phyloP scores from a whole-genome alignment of 306 rosid genomes.

The Macrotyloma uniflorum region DNA sequence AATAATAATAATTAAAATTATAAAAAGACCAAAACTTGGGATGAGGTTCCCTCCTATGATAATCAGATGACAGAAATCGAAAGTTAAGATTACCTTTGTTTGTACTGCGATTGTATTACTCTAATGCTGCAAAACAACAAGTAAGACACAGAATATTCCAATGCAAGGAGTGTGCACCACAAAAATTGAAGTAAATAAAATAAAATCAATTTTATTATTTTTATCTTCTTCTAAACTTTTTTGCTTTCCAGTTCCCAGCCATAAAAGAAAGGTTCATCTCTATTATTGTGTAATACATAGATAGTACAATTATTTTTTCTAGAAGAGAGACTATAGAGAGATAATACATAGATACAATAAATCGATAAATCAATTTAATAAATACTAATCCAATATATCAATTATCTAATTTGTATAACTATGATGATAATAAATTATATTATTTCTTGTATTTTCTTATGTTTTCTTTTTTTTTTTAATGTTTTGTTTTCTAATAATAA shows the following conservation, averaged over 20 bases:
- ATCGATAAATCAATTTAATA: too few relatives aligned
- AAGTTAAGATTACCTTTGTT: constrained; percentile 17
- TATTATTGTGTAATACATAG: not conserved
- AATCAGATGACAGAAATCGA: not conserved
- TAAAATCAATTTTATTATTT: not conserved
- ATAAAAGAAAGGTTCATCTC: not conserved
- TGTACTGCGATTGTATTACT: not conserved
- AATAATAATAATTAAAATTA: not conserved
- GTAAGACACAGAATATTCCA: constrained; percentile 20
- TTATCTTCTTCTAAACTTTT: not conserved
- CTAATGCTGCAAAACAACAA: constrained; percentile 17
- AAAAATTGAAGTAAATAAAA: constrained; percentile 11
- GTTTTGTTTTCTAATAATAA: too few relatives aligned
- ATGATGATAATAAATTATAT: too few relatives aligned
- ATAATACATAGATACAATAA: too few relatives aligned
- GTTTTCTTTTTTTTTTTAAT: too few relatives aligned
- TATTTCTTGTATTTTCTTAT: too few relatives aligned
- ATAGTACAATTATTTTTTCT: not conserved
- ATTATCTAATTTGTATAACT: too few relatives aligned
- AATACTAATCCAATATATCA: too few relatives aligned
- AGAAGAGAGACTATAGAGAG: too few relatives aligned
- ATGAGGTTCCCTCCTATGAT: not conserved
- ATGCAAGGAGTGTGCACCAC: constrained; percentile 42
- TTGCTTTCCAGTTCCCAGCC: not conserved
- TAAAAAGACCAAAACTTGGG: not conserved